Evolutionary conservation across 2,329 filamentous ascomycete genomes (phyloP).

Genomic region (Cordyceps javanica): DNA sequence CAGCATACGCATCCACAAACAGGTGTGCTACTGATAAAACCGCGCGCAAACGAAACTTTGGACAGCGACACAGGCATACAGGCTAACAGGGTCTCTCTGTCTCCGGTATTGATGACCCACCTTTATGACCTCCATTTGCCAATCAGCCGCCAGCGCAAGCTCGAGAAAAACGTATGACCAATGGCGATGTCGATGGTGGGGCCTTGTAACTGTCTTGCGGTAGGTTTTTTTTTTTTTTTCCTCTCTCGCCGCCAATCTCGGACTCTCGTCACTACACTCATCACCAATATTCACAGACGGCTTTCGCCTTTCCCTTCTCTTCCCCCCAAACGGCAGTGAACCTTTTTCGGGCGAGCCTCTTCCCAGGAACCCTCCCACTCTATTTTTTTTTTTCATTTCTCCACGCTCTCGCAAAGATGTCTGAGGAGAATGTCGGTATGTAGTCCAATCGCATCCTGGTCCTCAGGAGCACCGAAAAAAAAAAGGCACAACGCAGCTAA

Average conservation of each 20-base stretch:
- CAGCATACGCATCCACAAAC: too few relatives aligned
- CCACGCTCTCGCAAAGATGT: slow-evolving; percentile 16
- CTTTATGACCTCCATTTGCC: not conserved
- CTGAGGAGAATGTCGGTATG: slow-evolving; percentile 22
- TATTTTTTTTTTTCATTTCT: not conserved
- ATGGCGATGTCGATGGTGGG: not conserved
- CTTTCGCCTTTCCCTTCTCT: not conserved
- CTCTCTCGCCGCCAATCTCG: not conserved
- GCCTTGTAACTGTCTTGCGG: not conserved
- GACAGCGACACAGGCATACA: too few relatives aligned
- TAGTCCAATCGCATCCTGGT: not conserved
- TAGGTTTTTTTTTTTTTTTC: slow-evolving; percentile 12
- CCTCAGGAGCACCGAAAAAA: not conserved
- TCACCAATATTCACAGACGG: slow-evolving; percentile 10
- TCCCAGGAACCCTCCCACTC: slow-evolving; percentile 8
- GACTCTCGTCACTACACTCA: not conserved
- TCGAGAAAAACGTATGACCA: slow-evolving; percentile 8
- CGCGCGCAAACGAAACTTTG: too few relatives aligned
- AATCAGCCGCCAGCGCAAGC: not conserved
- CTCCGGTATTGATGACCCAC: not conserved
- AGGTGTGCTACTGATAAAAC: too few relatives aligned
- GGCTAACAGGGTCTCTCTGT: too few relatives aligned
- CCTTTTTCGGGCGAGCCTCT: slow-evolving; percentile 37
- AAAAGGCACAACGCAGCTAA: not conserved
- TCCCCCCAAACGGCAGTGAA: slow-evolving; percentile 45